A percentile compares a stretch with the other conserved stretches of the same genome.
phyloP scores from a whole-genome alignment of 176 grass and related monocot genomes.

The Hsuehochloa calcarea region DNA sequence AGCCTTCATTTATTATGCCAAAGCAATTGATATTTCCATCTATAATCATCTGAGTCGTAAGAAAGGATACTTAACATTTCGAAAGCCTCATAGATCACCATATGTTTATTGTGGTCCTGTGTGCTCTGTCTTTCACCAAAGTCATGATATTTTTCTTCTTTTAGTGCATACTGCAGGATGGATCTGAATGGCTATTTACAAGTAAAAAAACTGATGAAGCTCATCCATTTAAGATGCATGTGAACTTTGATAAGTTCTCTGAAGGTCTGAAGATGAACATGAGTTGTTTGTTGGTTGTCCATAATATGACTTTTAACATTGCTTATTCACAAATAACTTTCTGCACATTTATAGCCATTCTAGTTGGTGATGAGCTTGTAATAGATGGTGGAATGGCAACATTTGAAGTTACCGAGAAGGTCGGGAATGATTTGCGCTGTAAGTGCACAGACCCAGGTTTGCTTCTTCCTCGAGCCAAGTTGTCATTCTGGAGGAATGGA shows the following conservation, averaged over 20 bases:
- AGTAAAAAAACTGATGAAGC: conserved; percentile 30
- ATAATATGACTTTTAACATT: background rate
- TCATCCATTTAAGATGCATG: conserved; percentile 49
- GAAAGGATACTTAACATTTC: background rate
- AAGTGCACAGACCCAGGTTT: conserved; percentile 65
- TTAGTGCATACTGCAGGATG: conserved; percentile 38
- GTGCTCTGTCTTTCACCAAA: background rate
- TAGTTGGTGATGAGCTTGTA: conserved; percentile 64
- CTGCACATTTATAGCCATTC: conserved; percentile 48
- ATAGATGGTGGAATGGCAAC: conserved; percentile 75
- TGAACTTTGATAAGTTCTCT: conserved; percentile 56
- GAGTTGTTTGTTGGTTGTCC: background rate
- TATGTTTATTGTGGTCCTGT: background rate
- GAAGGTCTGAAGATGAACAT: conserved; percentile 30
- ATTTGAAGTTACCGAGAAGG: conserved; percentile 63
- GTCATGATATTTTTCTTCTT: conserved; percentile 3
- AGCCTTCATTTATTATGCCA: background rate
- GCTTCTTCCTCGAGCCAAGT: conserved; percentile 68
- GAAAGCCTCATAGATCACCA: background rate
- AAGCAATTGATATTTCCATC: background rate
- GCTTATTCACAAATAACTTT: conserved; percentile 3
- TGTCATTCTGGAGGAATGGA: conserved; percentile 68
- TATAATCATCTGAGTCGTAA: background rate
- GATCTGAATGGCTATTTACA: conserved; percentile 67
- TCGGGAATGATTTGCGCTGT: conserved; percentile 52